phyloP scores from a whole-genome alignment of 129 eudicot genomes.

The Pseudognaphalium luteoalbum region DNA sequence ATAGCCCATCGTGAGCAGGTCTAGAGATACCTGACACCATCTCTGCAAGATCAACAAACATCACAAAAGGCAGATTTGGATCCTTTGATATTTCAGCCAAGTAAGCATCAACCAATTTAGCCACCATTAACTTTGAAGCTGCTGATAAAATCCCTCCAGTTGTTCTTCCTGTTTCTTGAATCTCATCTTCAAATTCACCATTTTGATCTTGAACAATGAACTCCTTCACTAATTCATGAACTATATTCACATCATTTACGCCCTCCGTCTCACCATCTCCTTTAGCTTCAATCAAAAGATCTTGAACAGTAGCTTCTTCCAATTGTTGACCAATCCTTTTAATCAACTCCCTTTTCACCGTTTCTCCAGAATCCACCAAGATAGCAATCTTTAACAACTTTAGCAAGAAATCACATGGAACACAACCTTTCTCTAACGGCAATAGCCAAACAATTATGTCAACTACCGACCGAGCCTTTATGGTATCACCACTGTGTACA shows the following conservation, averaged over 20 bases:
- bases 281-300: slow-evolving; percentile 62
- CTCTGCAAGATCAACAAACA: slow-evolving; percentile 72
- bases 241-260: slow-evolving; percentile 52
- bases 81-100: slow-evolving; percentile 88
- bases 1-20: slow-evolving; percentile 78
- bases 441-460: slow-evolving; percentile 62
- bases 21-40: slow-evolving; percentile 65
- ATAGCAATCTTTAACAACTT: slow-evolving; percentile 74
- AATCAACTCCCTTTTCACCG: slow-evolving; percentile 47
- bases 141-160: slow-evolving; percentile 74
- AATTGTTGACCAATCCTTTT: slow-evolving; percentile 77
- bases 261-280: slow-evolving; percentile 47
- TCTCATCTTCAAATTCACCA: slow-evolving; percentile 44
- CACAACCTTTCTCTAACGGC: slow-evolving; percentile 72
- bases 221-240: slow-evolving; percentile 60
- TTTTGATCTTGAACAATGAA: slow-evolving; percentile 56
- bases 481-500: slow-evolving; percentile 44
- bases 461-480: slow-evolving; percentile 53
- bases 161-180: slow-evolving; percentile 48
- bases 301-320: slow-evolving; percentile 79
- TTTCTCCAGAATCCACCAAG: slow-evolving; percentile 63
- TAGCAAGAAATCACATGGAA: slow-evolving; percentile 77
- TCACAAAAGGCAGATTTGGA: slow-evolving; percentile 61
- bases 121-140: slow-evolving; percentile 95
- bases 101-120: slow-evolving; percentile 74